These are phyloP conservation scores for Daldinia caldariorum DNA, from an alignment of 495 filamentous ascomycete species.

Conservation along the genomic window DNA sequence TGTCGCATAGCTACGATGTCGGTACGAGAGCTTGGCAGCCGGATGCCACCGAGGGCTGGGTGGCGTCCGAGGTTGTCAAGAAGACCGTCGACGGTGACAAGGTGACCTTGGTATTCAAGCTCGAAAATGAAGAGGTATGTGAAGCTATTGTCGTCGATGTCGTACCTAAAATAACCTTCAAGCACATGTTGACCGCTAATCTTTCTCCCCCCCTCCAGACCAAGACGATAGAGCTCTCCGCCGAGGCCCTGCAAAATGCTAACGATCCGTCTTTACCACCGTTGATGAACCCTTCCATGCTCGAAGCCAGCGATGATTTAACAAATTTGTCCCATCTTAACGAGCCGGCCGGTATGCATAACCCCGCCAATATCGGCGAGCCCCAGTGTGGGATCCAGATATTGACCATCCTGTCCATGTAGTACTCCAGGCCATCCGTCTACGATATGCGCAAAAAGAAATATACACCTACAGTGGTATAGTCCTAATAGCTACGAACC, in stretches of 20 bases:
- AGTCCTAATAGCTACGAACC: constrained; percentile 98
- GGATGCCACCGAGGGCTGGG: constrained; percentile 93
- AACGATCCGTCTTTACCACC: constrained; percentile 82
- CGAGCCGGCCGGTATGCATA: constrained; percentile 87
- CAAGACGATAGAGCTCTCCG: constrained; percentile 81
- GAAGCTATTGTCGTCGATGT: constrained; percentile 24
- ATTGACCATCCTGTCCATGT: constrained; percentile 33
- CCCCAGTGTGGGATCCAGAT: constrained; percentile 49
- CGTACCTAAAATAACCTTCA: background rate
- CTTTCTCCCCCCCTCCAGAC: constrained; percentile 59
- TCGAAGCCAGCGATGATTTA: constrained; percentile 98
- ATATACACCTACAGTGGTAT: constrained; percentile 99
- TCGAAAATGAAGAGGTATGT: constrained; percentile 92
- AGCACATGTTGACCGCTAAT: constrained; percentile 35
- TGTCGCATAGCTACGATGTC: constrained; percentile 98
- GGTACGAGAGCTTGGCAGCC: constrained; percentile 99
- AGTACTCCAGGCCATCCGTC: constrained; percentile 97
- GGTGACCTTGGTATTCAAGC: constrained; percentile 81
- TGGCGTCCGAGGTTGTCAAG: constrained; percentile 92
- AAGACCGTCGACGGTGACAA: constrained; percentile 87
- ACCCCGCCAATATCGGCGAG: constrained; percentile 12
- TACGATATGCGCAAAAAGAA: constrained; percentile 98
- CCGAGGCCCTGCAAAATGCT: constrained; percentile 75
- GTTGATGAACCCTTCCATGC: constrained; percentile 97
- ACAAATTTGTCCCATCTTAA: constrained; percentile 98